phyloP scores from a whole-genome alignment of 805 yeast genomes.

The Schwanniomyces vanrijiae region DNA sequence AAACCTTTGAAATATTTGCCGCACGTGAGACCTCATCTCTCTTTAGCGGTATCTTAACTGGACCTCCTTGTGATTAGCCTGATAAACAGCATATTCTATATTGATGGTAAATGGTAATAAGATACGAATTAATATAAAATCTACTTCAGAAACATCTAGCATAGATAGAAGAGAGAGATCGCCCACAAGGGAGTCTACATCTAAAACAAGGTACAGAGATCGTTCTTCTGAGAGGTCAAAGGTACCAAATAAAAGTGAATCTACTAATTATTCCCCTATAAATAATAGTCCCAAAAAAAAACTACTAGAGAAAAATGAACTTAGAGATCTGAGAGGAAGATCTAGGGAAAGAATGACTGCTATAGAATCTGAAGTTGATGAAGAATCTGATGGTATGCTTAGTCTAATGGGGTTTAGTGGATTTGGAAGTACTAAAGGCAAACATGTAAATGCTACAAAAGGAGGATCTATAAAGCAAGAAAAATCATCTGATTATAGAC shows the following conservation, averaged over 20 bases:
- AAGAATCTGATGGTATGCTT: slow-evolving; percentile 26
- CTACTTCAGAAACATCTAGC: background rate
- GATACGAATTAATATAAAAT: slow-evolving; percentile 5
- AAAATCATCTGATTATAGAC: slow-evolving; percentile 50
- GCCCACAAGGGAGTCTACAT: background rate
- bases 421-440: slow-evolving; percentile 56
- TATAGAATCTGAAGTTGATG: slow-evolving; percentile 13
- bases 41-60: background rate
- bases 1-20: background rate
- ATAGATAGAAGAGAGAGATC: background rate
- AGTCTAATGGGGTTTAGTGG: slow-evolving; percentile 59
- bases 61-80: background rate
- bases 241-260: slow-evolving; percentile 3
- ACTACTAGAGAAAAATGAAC: background rate
- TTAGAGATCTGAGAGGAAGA: slow-evolving; percentile 18
- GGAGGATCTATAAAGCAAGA: slow-evolving; percentile 43
- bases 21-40: slow-evolving; percentile 8
- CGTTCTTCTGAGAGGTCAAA: slow-evolving; percentile 16
- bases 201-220: slow-evolving; percentile 11
- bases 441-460: slow-evolving; percentile 50
- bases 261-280: background rate
- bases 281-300: background rate
- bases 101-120: slow-evolving; percentile 3
- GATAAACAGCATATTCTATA: background rate
- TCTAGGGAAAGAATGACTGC: slow-evolving; percentile 12